A percentile compares a stretch with the other conserved stretches of the same genome.
phyloP scores from a whole-genome alignment of 306 rosid genomes.

The Hippophae gyantsensis region DNA sequence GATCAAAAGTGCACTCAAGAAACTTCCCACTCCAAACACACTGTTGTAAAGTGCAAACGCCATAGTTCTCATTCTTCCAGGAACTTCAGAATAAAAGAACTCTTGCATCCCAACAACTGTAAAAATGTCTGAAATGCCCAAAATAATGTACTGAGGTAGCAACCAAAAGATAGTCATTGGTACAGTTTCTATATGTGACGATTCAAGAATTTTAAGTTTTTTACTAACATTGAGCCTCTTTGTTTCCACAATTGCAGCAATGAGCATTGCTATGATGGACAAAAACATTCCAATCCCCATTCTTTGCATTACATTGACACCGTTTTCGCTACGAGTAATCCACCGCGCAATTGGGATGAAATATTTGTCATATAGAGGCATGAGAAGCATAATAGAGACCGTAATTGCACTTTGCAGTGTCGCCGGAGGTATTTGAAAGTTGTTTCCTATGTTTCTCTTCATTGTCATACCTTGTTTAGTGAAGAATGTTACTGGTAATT shows the following conservation, averaged over 20 bases:
- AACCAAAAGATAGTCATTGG: conserved; percentile 69
- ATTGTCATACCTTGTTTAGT: conserved; percentile 97
- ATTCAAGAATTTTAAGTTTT: conserved; percentile 25
- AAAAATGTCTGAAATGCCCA: conserved; percentile 83
- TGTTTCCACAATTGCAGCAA: conserved; percentile 71
- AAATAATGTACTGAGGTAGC: conserved; percentile 73
- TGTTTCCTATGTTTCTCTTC: conserved; percentile 62
- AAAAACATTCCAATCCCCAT: conserved; percentile 94
- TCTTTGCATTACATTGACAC: conserved; percentile 70
- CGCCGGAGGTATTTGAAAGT: conserved; percentile 87
- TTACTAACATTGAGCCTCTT: conserved; percentile 47
- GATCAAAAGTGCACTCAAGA: conserved; percentile 69
- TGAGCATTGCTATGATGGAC: conserved; percentile 71
- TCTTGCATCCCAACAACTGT: conserved; percentile 97
- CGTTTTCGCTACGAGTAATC: conserved; percentile 44
- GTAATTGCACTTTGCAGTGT: conserved; percentile 78
- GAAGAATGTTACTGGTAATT: conserved; percentile 77
- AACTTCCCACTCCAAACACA: conserved; percentile 94
- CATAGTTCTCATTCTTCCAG: conserved; percentile 65
- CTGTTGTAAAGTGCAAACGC: conserved; percentile 73
- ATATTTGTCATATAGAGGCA: conserved; percentile 68
- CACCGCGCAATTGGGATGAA: conserved; percentile 61
- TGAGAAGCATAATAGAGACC: conserved; percentile 62
- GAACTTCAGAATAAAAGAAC: conserved; percentile 85
- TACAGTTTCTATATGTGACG: conserved; percentile 23